These are phyloP conservation scores for Linum lewisii DNA, from an alignment of 345 rosid genomes.

Conservation along the genomic window DNA sequence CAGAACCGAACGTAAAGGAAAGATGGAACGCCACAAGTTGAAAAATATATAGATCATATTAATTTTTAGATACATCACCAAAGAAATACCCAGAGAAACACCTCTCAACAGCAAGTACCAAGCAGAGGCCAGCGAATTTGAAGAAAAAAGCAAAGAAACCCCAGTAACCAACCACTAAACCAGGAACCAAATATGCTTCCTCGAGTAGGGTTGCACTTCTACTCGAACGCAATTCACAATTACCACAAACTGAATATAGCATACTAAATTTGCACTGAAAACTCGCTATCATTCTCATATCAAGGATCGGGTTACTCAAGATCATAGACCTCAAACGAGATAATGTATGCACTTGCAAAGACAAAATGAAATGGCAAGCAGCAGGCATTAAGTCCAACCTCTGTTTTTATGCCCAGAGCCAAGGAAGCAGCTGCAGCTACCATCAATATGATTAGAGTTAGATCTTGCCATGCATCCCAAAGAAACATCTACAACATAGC, in stretches of 20 bases:
- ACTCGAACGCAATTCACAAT: too few species aligned
- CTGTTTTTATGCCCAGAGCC: constrained; percentile 8
- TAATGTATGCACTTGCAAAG: neutral
- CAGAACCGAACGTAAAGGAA: neutral
- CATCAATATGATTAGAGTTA: constrained; percentile 10
- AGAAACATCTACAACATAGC: constrained; percentile 6
- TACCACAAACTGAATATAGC: too few species aligned
- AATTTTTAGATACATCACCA: too few species aligned
- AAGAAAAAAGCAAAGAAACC: neutral
- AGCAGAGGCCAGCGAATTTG: too few species aligned
- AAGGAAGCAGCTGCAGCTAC: constrained; percentile 11
- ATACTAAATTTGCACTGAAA: too few species aligned
- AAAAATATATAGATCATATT: neutral
- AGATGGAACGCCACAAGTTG: neutral
- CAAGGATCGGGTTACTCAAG: neutral
- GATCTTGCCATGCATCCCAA: constrained; percentile 12
- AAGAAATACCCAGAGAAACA: neutral
- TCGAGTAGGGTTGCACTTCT: too few species aligned
- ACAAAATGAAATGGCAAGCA: neutral
- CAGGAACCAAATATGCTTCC: too few species aligned
- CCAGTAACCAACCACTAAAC: neutral
- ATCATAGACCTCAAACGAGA: neutral
- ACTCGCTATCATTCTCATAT: neutral
- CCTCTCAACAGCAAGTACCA: neutral
- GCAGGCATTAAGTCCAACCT: neutral